A percentile compares a stretch with the other conserved stretches of the same genome.
Conservation (phyloP, 495 filamentous ascomycete genomes). For the Penicillium macrosclerotiorum region DNA sequence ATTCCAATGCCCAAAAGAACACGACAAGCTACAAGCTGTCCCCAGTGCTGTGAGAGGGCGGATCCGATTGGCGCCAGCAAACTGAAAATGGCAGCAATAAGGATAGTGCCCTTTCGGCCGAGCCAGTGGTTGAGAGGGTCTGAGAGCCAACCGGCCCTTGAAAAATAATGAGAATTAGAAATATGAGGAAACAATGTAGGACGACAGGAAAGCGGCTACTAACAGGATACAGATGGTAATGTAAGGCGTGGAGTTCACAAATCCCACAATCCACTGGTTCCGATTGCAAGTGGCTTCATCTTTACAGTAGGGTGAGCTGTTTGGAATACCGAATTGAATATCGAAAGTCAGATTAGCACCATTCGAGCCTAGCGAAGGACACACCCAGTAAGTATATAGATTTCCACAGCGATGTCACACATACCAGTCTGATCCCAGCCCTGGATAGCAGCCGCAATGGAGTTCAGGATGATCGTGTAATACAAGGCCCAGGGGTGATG, state of each 20-base stretch:
- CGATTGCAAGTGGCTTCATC: slow-evolving; percentile 21
- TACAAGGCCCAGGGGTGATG: slow-evolving; percentile 60
- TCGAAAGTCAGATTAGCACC: slow-evolving; percentile 73
- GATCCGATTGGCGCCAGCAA: slow-evolving; percentile 61
- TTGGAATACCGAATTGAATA: slow-evolving; percentile 39
- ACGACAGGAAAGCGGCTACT: slow-evolving; percentile 4
- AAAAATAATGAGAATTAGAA: not conserved
- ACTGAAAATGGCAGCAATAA: slow-evolving; percentile 63
- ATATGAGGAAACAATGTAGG: not conserved
- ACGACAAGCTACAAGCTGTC: slow-evolving; percentile 59
- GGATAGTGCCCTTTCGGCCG: slow-evolving; percentile 68
- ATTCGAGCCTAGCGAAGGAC: slow-evolving; percentile 51
- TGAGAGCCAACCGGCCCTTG: slow-evolving; percentile 65
- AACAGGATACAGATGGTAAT: slow-evolving; percentile 43
- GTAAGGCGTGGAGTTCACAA: slow-evolving; percentile 45
- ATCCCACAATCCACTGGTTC: slow-evolving; percentile 45
- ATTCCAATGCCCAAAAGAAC: slow-evolving; percentile 71
- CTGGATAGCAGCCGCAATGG: slow-evolving; percentile 65
- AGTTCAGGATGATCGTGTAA: slow-evolving; percentile 65
- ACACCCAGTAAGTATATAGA: slow-evolving; percentile 5
- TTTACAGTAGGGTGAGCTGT: slow-evolving; percentile 40
- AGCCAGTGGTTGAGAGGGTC: slow-evolving; percentile 66
- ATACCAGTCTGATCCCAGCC: slow-evolving; percentile 67
- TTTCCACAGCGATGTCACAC: not conserved
- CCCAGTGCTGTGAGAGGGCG: slow-evolving; percentile 63